Conservation (phyloP, 495 filamentous ascomycete genomes). For the Annulohypoxylon bovei region DNA sequence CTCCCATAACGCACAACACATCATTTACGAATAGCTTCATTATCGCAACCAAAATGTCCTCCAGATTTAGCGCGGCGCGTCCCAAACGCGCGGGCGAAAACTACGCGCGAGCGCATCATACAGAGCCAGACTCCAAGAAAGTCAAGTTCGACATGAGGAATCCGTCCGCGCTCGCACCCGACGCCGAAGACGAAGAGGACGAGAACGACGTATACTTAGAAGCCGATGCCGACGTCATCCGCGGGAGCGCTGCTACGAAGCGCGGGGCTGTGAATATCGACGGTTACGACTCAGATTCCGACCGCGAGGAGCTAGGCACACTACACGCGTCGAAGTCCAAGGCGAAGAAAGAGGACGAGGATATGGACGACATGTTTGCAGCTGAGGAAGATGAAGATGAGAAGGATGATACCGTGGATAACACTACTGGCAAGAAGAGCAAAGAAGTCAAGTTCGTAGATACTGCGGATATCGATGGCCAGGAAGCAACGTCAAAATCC, state of each 20-base stretch:
- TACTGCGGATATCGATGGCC: constrained; percentile 82
- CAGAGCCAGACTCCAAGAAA: constrained; percentile 74
- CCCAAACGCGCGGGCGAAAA: constrained; percentile 85
- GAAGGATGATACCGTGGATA: constrained; percentile 60
- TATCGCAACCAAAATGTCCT: constrained; percentile 62
- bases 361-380: constrained; percentile 92
- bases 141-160: constrained; percentile 95
- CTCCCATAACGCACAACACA: neutral
- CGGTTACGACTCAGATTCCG: constrained; percentile 95
- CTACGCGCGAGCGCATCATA: constrained; percentile 76
- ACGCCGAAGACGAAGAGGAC: constrained; percentile 71
- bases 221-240: constrained; percentile 88
- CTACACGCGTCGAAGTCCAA: constrained; percentile 49
- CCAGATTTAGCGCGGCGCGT: constrained; percentile 70
- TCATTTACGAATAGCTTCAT: neutral
- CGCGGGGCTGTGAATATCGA: constrained; percentile 94
- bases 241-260: constrained; percentile 80
- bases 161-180: constrained; percentile 84
- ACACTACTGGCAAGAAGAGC: constrained; percentile 67
- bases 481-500: constrained; percentile 76
- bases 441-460: constrained; percentile 83
- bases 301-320: constrained; percentile 69
- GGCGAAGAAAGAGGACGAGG: constrained; percentile 58
- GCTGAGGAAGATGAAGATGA: constrained; percentile 72
- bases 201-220: constrained; percentile 66